Evolutionary conservation across 2,329 filamentous ascomycete species (phyloP), one percentile per base, ranked within the genome.

Genomic region (Fusarium sp.): DNA sequence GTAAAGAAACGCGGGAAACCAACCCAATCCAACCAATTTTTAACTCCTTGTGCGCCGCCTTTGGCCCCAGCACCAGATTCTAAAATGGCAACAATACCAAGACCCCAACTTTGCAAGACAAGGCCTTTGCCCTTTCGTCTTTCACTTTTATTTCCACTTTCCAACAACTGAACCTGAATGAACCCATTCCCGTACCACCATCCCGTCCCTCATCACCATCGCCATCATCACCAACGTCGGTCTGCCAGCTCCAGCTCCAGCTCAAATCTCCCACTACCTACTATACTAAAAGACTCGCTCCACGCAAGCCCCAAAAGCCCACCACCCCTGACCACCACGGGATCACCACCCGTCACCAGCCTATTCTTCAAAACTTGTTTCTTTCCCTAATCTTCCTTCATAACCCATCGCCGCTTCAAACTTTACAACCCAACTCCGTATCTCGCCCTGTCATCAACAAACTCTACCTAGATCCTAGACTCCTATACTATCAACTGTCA

Each of bases 71-170:
- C 76, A 75, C 70, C 76, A 77, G 58, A 77, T 74, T 70, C 60
- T 51, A 79, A 77, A 76, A 74, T 76, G 75, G 77, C 76, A 77
- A 79, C 79, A 75, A 79, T 75, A 78, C 78, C 75, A 79, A 76
- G 72, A 67, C 76, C 75, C 75, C 75, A 77, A 76, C 70, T 72
- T 71, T 75, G 74, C 77, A 75, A 78, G 77, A 78, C 76, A 78
- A 69, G 71, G 69, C 74, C 73, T 75, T 64, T 59, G 35, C 75
- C 73, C 70, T 66, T 69, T 65, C 51, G 54, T 46, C 70, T 62
- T 73, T 69, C 71, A 67, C 69, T 62, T 72, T 73, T 69, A 64
- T 61, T 63, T 69, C 53, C 61, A 53, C 45, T 65, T 67, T 73
- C 63, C 43, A 62, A 48, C 47, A 62, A 41, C 56, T 37, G 35